These are phyloP conservation scores for Plasmodium coatneyi DNA, from an alignment of 169 alveolate species.

Conservation along the genomic window DNA sequence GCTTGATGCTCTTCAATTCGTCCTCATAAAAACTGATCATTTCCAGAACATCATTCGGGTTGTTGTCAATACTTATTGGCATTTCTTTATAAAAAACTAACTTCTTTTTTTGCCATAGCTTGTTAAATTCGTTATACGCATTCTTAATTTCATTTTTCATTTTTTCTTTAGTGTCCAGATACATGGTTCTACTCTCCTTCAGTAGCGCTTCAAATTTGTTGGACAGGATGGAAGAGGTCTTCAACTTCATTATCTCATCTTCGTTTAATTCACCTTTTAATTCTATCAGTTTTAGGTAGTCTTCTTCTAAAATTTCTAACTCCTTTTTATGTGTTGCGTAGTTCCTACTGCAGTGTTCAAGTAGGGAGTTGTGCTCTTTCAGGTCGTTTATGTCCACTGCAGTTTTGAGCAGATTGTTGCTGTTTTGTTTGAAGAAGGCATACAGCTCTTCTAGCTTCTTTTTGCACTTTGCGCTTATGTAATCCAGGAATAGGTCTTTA, in stretches of 20 bases:
- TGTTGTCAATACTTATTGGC: slow-evolving; percentile 48
- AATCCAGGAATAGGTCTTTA: slow-evolving; percentile 31
- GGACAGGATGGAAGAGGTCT: slow-evolving; percentile 53
- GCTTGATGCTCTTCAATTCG: slow-evolving; percentile 47
- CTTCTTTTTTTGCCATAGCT: slow-evolving; percentile 73
- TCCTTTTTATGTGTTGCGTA: slow-evolving; percentile 45
- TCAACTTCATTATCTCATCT: slow-evolving; percentile 74
- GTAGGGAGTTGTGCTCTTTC: slow-evolving; percentile 37
- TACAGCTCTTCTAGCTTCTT: slow-evolving; percentile 59
- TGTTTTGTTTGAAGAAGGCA: slow-evolving; percentile 56
- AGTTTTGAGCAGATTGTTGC: slow-evolving; percentile 37
- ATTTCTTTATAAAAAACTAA: slow-evolving; percentile 65
- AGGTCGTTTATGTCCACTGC: slow-evolving; percentile 39
- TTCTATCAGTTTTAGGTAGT: slow-evolving; percentile 62
- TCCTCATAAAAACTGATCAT: slow-evolving; percentile 58
- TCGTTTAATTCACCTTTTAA: slow-evolving; percentile 75
- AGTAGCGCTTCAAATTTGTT: slow-evolving; percentile 51
- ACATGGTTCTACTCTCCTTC: slow-evolving; percentile 62
- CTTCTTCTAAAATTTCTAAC: slow-evolving; percentile 57
- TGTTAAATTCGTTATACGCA: slow-evolving; percentile 69
- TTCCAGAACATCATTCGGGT: slow-evolving; percentile 47
- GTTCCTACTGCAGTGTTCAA: slow-evolving; percentile 54
- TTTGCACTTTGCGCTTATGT: slow-evolving; percentile 63
- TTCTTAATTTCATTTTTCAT: slow-evolving; percentile 75
- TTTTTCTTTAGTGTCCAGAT: slow-evolving; percentile 71